Conservation (phyloP, 352 stramenopile genomes). For the Globisporangium paroecandrum region DNA sequence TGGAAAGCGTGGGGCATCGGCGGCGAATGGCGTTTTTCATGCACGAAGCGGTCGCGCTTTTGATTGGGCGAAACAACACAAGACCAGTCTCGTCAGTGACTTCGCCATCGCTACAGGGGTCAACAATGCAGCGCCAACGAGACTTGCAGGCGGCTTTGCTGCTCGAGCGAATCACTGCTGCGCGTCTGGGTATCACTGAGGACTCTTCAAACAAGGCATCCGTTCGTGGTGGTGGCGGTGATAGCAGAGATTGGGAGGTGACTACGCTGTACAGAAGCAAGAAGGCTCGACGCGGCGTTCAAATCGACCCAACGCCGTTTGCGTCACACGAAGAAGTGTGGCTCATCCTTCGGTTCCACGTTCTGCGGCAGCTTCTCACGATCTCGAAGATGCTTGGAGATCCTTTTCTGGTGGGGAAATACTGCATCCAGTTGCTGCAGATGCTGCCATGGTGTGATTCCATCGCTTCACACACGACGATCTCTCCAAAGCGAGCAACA, state of each 20-base stretch:
- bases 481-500: slow-evolving; percentile 4
- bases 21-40: slow-evolving; percentile 68
- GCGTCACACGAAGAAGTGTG: slow-evolving; percentile 45
- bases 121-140: slow-evolving; percentile 27
- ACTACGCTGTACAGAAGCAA: slow-evolving; percentile 37
- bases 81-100: slow-evolving; percentile 3
- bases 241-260: slow-evolving; percentile 35
- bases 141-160: slow-evolving; percentile 61
- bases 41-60: slow-evolving; percentile 56
- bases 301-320: slow-evolving; percentile 1
- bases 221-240: neutral
- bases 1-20: slow-evolving; percentile 58
- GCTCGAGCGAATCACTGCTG: slow-evolving; percentile 49
- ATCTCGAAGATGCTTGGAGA: slow-evolving; percentile 57
- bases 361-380: slow-evolving; percentile 69
- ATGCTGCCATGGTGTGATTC: slow-evolving; percentile 63
- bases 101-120: slow-evolving; percentile 12
- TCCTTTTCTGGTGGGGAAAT: slow-evolving; percentile 43
- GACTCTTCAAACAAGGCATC: neutral
- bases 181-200: slow-evolving; percentile 43
- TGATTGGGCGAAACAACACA: slow-evolving; percentile 36
- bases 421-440: slow-evolving; percentile 64
- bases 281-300: slow-evolving; percentile 16
- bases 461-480: slow-evolving; percentile 17
- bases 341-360: slow-evolving; percentile 72